Base-by-base conservation (phyloP, 768 basidiomycete species). In the Saitozyma sp. region DNA sequence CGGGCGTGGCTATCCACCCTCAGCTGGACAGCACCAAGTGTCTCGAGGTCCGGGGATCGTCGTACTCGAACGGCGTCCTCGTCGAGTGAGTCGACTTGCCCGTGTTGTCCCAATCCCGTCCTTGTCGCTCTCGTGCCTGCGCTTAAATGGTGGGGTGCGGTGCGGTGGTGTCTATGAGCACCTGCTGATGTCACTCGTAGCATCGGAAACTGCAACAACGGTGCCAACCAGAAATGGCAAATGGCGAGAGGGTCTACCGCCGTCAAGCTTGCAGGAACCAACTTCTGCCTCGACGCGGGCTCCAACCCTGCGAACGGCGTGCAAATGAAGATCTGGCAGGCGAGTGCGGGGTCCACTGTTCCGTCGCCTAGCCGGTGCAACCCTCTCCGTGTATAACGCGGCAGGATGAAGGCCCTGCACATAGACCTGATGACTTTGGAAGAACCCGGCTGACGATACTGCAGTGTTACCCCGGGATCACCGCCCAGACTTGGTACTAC, bases 241-340 rank as follows among this genome's bases (percentile, higher is more conserved):
- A 42, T 71, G 38, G 54, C 50, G 11, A 49, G 59, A 52, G 67
- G 67, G 19, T 58, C 63, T 1, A 65, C 67, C 20, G 37, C 63
- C 40, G 64, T 73, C 45, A 57, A 70, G 42, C 56, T 73, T n/a
- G 63, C 67, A 7, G 65, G 67, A 5, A 70, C 66, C 20, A 65
- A 70, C 61, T 72, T 59, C 59, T 76, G 72, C 54, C 58, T 73
- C 11, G 72, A 76, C 55, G 64, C 70, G 8, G 70, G 72, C 19
- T 59, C 41, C 41, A 46, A 40, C n/a, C 70, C 72, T 20, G 50
- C 59, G 8, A 64, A 66, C 54, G 73, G 73, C 9, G 62, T 55
- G 40, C 53, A 68, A 58, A 58, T 63, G 56, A 74, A 71, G 63
- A 66, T 74, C 55, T 48, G 56, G 46, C 42, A 57, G n/a, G 17